Evolutionary conservation across 2,329 filamentous ascomycete species (phyloP), one percentile per base, ranked within the genome.

Genomic region (Botrytis deweyae): DNA sequence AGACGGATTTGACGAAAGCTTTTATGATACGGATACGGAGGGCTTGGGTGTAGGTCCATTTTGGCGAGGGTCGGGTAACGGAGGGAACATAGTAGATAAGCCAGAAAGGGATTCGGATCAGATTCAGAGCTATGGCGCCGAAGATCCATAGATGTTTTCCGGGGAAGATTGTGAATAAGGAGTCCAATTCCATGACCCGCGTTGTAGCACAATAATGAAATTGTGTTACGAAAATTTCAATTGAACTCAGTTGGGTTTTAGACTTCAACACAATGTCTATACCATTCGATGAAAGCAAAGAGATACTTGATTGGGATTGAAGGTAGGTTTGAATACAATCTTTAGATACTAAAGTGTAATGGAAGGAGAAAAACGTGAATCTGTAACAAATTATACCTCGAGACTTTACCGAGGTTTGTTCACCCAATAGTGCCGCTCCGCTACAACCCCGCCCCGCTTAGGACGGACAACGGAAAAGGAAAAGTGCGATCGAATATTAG

Each of bases 1-100:
- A 74, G 1, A 74, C 9, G n/a, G 20, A 38, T n/a, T 38, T 33
- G 18, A 72, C 16, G 42, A 46, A 67, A 10, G 52, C 69, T 20
- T 61, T 67, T 7, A 68, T 10, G 69, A 72, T 6, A 4, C 52
- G 69, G 12, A 74, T 18, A 4, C 70, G 61, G 16, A 74, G 22
- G 1, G 69, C 63, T 72, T 74, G 62, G 40, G 16, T 38, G 16
- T 67, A 74, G 5, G 69, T 36, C 69, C 73, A 74, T 72, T 68
- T 40, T 18, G 63, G 33, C 14, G 8, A 36, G 22, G 69, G 73
- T 3, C 73, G 69, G 18, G 61, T 46, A n/a, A 25, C 33, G 4
- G 46, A 25, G 1, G 63, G 49, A 36, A 72, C 55, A 33, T 66
- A 74, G 63, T 72, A 68, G 36, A 67, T 25, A 16, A 62, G 16